Evolutionary conservation across 75 land plant genomes (phyloP).

Genomic region (Sequoia sempervirens): DNA sequence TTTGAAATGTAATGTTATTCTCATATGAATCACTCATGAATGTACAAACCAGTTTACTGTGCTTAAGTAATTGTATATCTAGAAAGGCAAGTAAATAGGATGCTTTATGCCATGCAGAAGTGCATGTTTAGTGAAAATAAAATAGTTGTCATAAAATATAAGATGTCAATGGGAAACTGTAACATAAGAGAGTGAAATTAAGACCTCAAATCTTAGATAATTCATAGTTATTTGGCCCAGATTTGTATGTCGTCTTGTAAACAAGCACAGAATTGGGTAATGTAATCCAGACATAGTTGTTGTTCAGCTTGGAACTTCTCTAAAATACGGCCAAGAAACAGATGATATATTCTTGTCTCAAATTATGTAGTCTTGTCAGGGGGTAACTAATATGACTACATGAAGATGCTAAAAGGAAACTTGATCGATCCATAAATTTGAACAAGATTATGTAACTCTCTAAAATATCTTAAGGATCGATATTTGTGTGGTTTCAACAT

Average conservation of each 20-base stretch:
- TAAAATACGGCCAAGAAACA: neutral
- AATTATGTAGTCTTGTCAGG: neutral
- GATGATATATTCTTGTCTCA: neutral
- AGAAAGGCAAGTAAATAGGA: too few relatives aligned
- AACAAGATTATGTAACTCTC: neutral
- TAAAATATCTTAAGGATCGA: neutral
- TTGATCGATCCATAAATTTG: neutral
- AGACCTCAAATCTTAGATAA: neutral
- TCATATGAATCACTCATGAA: too few relatives aligned
- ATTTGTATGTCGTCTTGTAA: neutral
- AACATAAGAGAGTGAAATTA: neutral
- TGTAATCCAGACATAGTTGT: neutral
- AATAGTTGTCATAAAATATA: neutral
- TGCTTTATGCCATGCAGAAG: neutral
- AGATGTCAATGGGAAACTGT: neutral
- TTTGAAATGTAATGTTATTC: too few relatives aligned
- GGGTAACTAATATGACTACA: neutral
- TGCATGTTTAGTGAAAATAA: slow-evolving; percentile 6
- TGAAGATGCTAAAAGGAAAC: neutral
- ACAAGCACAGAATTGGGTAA: neutral
- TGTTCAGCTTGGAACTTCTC: neutral
- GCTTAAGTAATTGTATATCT: too few relatives aligned
- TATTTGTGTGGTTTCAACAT: neutral
- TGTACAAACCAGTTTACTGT: too few relatives aligned
- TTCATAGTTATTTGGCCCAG: neutral